Evolutionary conservation across 345 rosid species (phyloP).

Genomic region (Eucalyptus caleyi): DNA sequence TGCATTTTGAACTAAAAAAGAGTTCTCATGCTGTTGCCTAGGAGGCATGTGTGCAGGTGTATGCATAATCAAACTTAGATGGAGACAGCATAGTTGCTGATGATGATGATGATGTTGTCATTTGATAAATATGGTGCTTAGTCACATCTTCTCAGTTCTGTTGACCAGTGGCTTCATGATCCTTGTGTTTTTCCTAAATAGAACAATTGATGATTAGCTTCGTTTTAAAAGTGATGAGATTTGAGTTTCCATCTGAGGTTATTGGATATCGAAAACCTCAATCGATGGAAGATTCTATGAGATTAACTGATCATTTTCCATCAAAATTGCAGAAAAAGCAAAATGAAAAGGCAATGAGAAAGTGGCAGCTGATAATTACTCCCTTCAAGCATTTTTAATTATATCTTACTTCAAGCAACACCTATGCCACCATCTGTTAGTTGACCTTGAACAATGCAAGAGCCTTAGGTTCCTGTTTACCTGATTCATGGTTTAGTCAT

Average conservation of each 20-base stretch:
- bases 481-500: not conserved
- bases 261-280: not conserved
- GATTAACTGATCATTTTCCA: not conserved
- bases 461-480: not conserved
- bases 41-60: not conserved
- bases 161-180: not conserved
- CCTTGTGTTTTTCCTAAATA: not conserved
- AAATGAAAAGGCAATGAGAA: not conserved
- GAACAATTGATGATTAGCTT: not conserved
- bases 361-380: not conserved
- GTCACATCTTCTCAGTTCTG: not conserved
- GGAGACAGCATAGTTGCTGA: not conserved
- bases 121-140: not conserved
- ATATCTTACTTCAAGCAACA: not conserved
- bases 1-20: not conserved
- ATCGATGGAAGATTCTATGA: not conserved
- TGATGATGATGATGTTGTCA: not conserved
- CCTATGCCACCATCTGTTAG: not conserved
- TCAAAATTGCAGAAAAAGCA: not conserved
- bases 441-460: not conserved
- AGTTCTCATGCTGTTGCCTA: not conserved
- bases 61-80: not conserved
- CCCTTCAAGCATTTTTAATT: not conserved
- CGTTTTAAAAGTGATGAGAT: not conserved
- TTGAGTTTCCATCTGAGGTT: not conserved